Evolutionary conservation across 1,139 yeast species (phyloP), one percentile per base, ranked within the genome.

Genomic region (Yamadazyma taylorii): DNA sequence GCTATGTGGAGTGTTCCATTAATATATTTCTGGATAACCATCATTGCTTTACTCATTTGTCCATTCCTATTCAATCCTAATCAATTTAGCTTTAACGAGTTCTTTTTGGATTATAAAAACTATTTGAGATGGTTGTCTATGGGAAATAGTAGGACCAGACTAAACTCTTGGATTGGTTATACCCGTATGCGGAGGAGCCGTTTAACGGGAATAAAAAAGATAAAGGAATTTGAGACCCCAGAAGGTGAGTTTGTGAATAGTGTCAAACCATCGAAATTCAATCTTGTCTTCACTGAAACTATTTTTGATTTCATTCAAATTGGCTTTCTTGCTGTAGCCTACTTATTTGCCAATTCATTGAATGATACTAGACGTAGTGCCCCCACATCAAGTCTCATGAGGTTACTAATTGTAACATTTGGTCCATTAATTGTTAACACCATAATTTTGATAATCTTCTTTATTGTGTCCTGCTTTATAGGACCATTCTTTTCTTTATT

Each of bases 61-160:
- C 81, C 81, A 0, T 74, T 71, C 46, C 48, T 75, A 25, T 75
- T 62, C 55, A 75, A 75, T 45, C 81, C 81, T 0, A 69, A 73
- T 43, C 80, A 75, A 43, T 74, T 72, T 41, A 60, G 68, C 4
- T 65, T 69, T 60, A 58, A 58, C n/a, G 79, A 73, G 31, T 75
- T 72, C 47, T 73, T 75, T 43, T 42, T 73, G 24, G 81, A 75
- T 48, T 75, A 75, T 46, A 55, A 57, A 35, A 59, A 57, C 23
- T 71, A 61, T 42, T 39, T 71, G 32, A 55, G 48, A 25, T 75
- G 81, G 81, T 51, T 75, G 35, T 59, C 61, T 17, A 49, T 60
- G n/a, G 79, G 79, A 0, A 73, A 73, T 39, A 60, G 68, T 17
- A 52, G 47, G 24, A 46, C 42, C 32, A 52, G 47, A 34, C 36